A percentile compares a stretch with the other conserved stretches of the same genome.
phyloP scores from a whole-genome alignment of 1,284 basidiomycete species.

The Sphaerobolus stellatus region DNA sequence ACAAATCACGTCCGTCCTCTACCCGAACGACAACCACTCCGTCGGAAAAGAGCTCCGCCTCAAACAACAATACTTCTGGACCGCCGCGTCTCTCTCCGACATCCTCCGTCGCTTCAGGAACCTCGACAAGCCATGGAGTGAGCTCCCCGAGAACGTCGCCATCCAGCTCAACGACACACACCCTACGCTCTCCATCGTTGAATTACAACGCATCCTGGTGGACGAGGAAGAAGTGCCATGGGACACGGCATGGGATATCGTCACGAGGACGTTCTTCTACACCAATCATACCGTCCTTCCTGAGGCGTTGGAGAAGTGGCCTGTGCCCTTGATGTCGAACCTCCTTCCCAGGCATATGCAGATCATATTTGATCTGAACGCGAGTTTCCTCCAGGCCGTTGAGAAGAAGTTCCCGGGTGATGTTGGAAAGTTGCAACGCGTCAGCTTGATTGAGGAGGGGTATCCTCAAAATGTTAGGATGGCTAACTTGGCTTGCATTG shows the following conservation, averaged over 20 bases:
- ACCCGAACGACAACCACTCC: constrained; percentile 74
- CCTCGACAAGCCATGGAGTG: constrained; percentile 66
- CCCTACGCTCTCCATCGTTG: constrained; percentile 91
- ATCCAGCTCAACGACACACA: constrained; percentile 94
- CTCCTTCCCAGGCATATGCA: constrained; percentile 85
- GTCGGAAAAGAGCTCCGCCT: constrained; percentile 35
- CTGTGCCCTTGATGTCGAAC: constrained; percentile 77
- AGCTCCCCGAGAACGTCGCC: constrained; percentile 82
- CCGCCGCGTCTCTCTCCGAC: constrained; percentile 81
- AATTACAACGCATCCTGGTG: constrained; percentile 85
- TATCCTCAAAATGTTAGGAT: constrained; percentile 83
- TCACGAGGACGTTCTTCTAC: constrained; percentile 88
- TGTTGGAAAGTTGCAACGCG: constrained; percentile 71
- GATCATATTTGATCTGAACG: constrained; percentile 73
- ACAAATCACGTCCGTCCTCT: constrained; percentile 88
- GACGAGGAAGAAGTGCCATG: constrained; percentile 89
- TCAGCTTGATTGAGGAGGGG: constrained; percentile 92
- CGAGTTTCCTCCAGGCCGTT: constrained; percentile 56
- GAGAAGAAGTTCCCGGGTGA: constrained; percentile 88
- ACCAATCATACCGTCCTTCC: constrained; percentile 82
- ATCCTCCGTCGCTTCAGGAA: constrained; percentile 85
- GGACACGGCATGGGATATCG: constrained; percentile 82
- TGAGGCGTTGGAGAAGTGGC: constrained; percentile 71
- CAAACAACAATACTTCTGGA: constrained; percentile 96
- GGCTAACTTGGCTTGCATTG: constrained; percentile 81